Evolutionary conservation across 345 rosid species (phyloP), one percentile per base, ranked within the genome.

Genomic region (Cardamine chenopodiifolia): DNA sequence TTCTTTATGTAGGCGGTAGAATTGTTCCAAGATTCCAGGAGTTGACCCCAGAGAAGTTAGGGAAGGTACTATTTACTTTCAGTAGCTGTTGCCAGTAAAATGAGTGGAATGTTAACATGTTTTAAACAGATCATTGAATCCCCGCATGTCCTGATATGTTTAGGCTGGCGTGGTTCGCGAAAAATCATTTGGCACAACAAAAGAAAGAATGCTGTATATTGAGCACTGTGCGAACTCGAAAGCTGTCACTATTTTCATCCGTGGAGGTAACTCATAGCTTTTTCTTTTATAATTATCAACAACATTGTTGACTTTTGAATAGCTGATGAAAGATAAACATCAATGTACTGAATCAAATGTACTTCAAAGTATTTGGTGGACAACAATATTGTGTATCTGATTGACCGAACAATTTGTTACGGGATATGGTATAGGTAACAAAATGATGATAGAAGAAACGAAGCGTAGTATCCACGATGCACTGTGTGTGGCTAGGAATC

Each of bases 11-110:
- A 95, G 99, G 99, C 54, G 99, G 98, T 58, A 88, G 99, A 75
- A 92, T 95, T 73, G 99, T 95, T 54, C 99, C 98, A 59, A 82
- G 99, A 78, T 95, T 95, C 81, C 97, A 95, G 84, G 99, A 95
- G 81, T 81, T 95, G 84, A 95, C 97, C 17, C 68, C 97, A 39
- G 99, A 90, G 70, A 95, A 95, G 85, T 81, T 95, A 47, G 98
- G 99, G 25, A 95, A 77, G 96, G 98, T 92, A 83, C 10, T 72
- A 18, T 71, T 76, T 54, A 40, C 62, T 37, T 26, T 65, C 55
- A 56, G 22, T 71, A 18, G 68, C n/a, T 55, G 40, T 14, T 53
- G 40, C 45, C 29, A 52, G 52, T 56, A 39, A 29, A 29, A 4
- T 57, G 42, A 71, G 10, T 39, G 29, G 28, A 18, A 49, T 48